A percentile compares a stretch with the other conserved stretches of the same genome.
Evolutionary conservation across 495 filamentous ascomycete species (phyloP).

Genomic region (Aspergillus cavernicola): DNA sequence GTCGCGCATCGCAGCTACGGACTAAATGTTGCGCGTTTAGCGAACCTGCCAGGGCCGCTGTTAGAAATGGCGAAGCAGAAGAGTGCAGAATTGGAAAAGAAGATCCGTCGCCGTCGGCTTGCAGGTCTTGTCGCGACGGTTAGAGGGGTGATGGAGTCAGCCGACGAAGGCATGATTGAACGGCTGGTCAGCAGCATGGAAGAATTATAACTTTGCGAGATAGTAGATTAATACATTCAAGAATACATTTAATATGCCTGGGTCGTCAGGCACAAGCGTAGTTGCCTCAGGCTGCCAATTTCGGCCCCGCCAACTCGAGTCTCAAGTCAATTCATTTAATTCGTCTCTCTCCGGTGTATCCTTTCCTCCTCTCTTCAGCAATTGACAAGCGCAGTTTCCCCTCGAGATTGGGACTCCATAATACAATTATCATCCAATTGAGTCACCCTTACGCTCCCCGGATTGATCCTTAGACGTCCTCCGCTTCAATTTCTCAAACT

Average conservation of each 20-base stretch:
- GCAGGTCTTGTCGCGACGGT: constrained; percentile 39
- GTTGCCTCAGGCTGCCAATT: not conserved
- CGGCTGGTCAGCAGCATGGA: constrained; percentile 35
- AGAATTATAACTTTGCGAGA: constrained; percentile 28
- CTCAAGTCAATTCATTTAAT: constrained; percentile 5
- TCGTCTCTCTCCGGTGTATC: not conserved
- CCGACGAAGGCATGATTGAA: constrained; percentile 27
- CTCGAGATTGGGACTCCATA: not conserved
- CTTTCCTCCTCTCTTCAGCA: not conserved
- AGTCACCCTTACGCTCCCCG: not conserved
- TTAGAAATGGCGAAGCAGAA: constrained; percentile 75
- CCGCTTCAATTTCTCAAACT: not conserved
- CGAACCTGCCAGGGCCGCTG: constrained; percentile 71
- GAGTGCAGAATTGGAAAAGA: constrained; percentile 74
- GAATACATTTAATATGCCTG: not conserved
- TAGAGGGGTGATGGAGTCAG: constrained; percentile 37
- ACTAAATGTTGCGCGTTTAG: constrained; percentile 85
- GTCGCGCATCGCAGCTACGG: constrained; percentile 93
- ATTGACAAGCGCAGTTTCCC: not conserved
- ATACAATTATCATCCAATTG: not conserved
- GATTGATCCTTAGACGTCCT: not conserved
- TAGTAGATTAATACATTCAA: not conserved
- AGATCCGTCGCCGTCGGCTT: constrained; percentile 57
- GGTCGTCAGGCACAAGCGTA: not conserved
- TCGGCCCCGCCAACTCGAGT: not conserved